A percentile compares a stretch with the other conserved stretches of the same genome.
Evolutionary conservation across 2,329 filamentous ascomycete genomes (phyloP).

Genomic region (Davidsoniella virescens): DNA sequence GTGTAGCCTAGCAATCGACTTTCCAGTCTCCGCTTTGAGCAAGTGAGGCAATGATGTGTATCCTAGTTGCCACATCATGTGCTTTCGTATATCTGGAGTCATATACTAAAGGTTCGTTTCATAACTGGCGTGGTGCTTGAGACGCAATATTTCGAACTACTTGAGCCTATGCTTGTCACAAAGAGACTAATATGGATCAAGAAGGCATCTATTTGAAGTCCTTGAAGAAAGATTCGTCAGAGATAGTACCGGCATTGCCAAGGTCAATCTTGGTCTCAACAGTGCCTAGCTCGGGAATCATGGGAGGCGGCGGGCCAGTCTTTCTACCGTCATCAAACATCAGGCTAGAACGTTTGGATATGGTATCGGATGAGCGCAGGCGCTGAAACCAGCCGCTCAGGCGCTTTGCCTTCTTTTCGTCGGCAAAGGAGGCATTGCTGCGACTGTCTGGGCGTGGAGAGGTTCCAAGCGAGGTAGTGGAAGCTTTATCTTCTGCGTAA

Average conservation of each 20-base stretch:
- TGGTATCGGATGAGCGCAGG: conserved; percentile 25
- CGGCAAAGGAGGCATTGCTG: conserved; percentile 30
- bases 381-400: conserved; percentile 44
- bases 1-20: neutral
- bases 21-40: neutral
- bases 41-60: too few relatives aligned
- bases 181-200: conserved; percentile 1
- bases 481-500: conserved; percentile 31
- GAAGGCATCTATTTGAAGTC: conserved; percentile 33
- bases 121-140: too few relatives aligned
- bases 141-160: too few relatives aligned
- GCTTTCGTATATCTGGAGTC: too few relatives aligned
- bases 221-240: conserved; percentile 39
- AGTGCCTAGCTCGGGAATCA: conserved; percentile 41
- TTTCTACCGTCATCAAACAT: conserved; percentile 23
- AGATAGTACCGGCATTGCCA: conserved; percentile 27
- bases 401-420: conserved; percentile 38
- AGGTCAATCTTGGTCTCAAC: conserved; percentile 33
- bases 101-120: too few relatives aligned
- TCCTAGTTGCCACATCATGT: too few relatives aligned
- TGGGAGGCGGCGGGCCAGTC: conserved; percentile 38
- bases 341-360: conserved; percentile 27
- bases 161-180: neutral
- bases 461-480: conserved; percentile 16
- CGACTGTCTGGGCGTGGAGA: conserved; percentile 32